Conservation (phyloP, 1,284 basidiomycete genomes). For the Rhodotorula sp. region DNA sequence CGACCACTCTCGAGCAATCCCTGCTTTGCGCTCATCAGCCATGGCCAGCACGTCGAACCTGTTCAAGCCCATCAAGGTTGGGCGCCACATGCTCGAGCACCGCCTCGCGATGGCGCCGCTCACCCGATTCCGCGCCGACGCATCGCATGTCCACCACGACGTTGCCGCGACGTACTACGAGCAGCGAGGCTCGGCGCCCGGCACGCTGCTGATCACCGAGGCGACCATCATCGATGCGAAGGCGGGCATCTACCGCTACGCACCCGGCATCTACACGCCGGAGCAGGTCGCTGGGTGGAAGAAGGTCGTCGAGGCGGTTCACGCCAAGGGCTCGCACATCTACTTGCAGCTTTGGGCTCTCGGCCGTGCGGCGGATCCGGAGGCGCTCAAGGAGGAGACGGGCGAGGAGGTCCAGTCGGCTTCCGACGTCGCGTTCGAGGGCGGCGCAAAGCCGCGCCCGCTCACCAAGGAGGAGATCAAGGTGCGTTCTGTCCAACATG, state of each 20-base stretch:
- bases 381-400: conserved; percentile 46
- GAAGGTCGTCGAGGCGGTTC: conserved; percentile 54
- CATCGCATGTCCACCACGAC: conserved; percentile 31
- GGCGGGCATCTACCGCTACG: conserved; percentile 28
- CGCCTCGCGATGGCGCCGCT: conserved; percentile 59
- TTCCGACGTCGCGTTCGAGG: conserved; percentile 52
- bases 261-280: conserved; percentile 56
- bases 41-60: conserved; percentile 10
- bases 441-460: conserved; percentile 48
- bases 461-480: conserved; percentile 46
- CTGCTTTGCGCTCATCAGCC: neutral
- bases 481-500: neutral
- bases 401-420: conserved; percentile 51
- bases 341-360: conserved; percentile 60
- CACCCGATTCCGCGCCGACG: conserved; percentile 53
- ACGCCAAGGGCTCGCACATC: conserved; percentile 56
- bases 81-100: conserved; percentile 54
- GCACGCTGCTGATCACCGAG: conserved; percentile 59
- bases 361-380: conserved; percentile 53
- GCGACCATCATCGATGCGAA: conserved; percentile 53
- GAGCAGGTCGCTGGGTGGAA: conserved; percentile 59
- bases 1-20: neutral
- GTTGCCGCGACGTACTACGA: conserved; percentile 53
- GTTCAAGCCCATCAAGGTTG: conserved; percentile 52
- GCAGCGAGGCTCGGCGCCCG: conserved; percentile 55